Conservation (phyloP, 208 protist genomes). For the Crithidia fasciculata region DNA sequence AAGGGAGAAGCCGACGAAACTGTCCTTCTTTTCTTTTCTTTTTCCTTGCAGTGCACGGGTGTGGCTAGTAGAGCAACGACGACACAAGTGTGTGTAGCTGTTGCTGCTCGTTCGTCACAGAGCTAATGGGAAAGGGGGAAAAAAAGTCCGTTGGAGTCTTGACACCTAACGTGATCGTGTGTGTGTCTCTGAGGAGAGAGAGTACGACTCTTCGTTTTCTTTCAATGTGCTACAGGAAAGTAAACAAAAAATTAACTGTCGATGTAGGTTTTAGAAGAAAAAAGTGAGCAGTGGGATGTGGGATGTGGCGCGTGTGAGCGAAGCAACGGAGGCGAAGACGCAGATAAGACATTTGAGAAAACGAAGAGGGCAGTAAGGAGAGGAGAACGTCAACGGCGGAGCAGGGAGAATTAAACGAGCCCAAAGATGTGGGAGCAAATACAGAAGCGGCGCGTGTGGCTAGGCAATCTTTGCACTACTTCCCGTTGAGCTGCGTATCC, state of each 20-base stretch:
- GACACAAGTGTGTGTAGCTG: conserved; percentile 18
- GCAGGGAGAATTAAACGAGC: too few species aligned
- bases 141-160: neutral
- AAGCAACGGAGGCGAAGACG: neutral
- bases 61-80: conserved; percentile 15
- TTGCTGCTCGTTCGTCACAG: conserved; percentile 7
- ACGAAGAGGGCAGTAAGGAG: neutral
- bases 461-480: too few species aligned
- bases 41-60: neutral
- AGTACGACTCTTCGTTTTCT: conserved; percentile 6
- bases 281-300: neutral
- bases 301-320: neutral
- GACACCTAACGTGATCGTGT: too few species aligned
- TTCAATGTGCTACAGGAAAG: conserved; percentile 13
- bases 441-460: too few species aligned
- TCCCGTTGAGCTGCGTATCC: too few species aligned
- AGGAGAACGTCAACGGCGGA: neutral
- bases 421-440: too few species aligned
- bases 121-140: neutral
- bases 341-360: neutral
- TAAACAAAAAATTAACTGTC: conserved; percentile 9
- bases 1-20: neutral
- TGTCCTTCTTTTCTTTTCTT: neutral
- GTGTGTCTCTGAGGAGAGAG: too few species aligned
- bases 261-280: neutral